A percentile compares a stretch with the other conserved stretches of the same genome.
Conservation (phyloP, 768 basidiomycete species). For the Russula emetica region DNA sequence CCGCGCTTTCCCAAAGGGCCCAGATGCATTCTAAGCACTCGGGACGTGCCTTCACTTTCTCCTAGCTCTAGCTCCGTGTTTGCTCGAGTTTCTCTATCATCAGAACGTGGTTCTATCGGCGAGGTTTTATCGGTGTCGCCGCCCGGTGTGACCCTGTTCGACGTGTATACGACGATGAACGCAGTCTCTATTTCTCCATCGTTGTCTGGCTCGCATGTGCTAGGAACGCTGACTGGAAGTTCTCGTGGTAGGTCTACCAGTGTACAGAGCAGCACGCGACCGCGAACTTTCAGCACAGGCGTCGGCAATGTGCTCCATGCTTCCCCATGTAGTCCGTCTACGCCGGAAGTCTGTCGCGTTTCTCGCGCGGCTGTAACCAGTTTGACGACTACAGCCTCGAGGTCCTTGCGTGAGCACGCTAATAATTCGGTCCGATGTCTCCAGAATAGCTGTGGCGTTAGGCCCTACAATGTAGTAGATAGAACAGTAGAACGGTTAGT, state of each 20-base stretch:
- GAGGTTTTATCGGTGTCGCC: not conserved
- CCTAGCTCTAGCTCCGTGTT: not conserved
- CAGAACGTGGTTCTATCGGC: not conserved
- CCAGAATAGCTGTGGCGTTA: slow-evolving; percentile 77
- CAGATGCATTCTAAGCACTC: slow-evolving; percentile 32
- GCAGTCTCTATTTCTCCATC: slow-evolving; percentile 25
- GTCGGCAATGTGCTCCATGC: slow-evolving; percentile 30
- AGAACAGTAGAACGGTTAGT: not conserved
- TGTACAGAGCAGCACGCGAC: slow-evolving; percentile 42
- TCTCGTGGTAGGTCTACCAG: slow-evolving; percentile 33
- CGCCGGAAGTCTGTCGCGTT: not conserved
- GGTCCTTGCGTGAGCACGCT: slow-evolving; percentile 41
- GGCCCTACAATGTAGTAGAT: slow-evolving; percentile 47
- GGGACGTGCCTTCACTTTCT: not conserved
- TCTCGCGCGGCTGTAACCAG: slow-evolving; percentile 26
- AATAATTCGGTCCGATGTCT: slow-evolving; percentile 48
- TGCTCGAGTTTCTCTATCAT: not conserved
- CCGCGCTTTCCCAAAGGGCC: slow-evolving; percentile 51
- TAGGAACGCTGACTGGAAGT: slow-evolving; percentile 17
- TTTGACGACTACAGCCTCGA: slow-evolving; percentile 44
- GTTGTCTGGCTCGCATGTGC: not conserved
- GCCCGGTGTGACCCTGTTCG: not conserved
- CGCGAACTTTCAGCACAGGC: slow-evolving; percentile 38
- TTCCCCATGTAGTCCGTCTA: not conserved
- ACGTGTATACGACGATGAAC: slow-evolving; percentile 34